A percentile compares a stretch with the other conserved stretches of the same genome.
These are phyloP conservation scores for Dillenia turbinata DNA, from an alignment of 164 flowering plant genomes.

Conservation along the genomic window DNA sequence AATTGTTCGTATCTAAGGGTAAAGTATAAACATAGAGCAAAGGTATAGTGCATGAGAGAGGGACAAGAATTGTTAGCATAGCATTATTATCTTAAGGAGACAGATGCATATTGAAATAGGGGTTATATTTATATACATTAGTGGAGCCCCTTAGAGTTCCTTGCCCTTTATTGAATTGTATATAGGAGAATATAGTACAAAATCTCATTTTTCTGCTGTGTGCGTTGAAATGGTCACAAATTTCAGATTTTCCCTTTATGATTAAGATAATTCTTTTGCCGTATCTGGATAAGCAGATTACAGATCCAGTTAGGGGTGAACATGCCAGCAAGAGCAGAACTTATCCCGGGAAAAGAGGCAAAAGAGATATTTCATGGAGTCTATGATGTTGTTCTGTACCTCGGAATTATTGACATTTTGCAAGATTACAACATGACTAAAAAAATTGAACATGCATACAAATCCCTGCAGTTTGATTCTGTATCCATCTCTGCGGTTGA, in stretches of 20 bases:
- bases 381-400: constrained; percentile 82
- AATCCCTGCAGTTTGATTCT: constrained; percentile 88
- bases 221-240: not conserved
- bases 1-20: too few species aligned
- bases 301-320: constrained; percentile 99
- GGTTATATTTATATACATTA: too few species aligned
- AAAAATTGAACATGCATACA: constrained; percentile 91
- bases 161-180: too few species aligned
- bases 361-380: constrained; percentile 51
- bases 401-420: constrained; percentile 91
- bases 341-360: constrained; percentile 40
- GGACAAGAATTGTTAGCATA: too few species aligned
- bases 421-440: constrained; percentile 90
- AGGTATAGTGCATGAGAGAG: too few species aligned
- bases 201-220: not conserved
- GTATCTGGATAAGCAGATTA: constrained; percentile 45
- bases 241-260: not conserved
- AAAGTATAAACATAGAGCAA: too few species aligned
- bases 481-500: constrained; percentile 96
- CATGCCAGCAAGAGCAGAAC: constrained; percentile 98
- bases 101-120: too few species aligned
- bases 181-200: too few species aligned
- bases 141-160: too few species aligned
- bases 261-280: not conserved
- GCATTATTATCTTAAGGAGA: too few species aligned